Base-by-base conservation (phyloP, 352 stramenopile genomes). In the Phytophthora macrochlamydospora region DNA sequence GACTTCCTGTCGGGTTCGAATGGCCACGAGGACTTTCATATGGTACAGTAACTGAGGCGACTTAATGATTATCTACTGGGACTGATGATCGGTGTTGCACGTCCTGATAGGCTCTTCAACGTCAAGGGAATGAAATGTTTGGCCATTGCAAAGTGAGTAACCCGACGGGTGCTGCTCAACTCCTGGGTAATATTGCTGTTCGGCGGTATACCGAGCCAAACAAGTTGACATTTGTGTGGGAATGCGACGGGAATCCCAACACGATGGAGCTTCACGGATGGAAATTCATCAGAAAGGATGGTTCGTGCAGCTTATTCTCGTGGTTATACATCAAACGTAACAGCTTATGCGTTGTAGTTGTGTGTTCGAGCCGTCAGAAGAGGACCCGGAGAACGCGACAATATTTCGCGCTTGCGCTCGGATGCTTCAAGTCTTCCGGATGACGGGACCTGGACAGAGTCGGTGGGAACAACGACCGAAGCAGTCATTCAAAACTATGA, bases 201-300 rank as follows among this genome's bases (percentile, higher is more conserved):
- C 74, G 75, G 9, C 60, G 74, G 8, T 88, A 76, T 45, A 52
- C 74, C 9, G 79, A 88, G 42, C 59, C 70, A 24, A 62, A 82
- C 24, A 71, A 80, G 13, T 58, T 86, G 29, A 83, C 76, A 18
- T 83, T 78, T 46, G 67, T 83, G 12, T 88, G 79, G 79, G 76
- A 86, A 56, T 88, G 71, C 48, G 53, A 75, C 6, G 69, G 7
- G 31, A 65, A 6, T 75, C 54, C 31, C 63, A 71, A 11, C 42
- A 62, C 18, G 59, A 62, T 46, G 48, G 29, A 35, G 65, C 68
- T 32, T 67, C 69, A 0, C 33, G 54, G 0, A 72, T 81, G n/a
- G 71, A 67, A 9, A 42, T 88, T 12, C 69, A 67, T 49, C 71
- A 85, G 40, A 88, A 80, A 73, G 76, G 76, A 75, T 88, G 76